Conservation (phyloP, 441 rosid species). For the Brassica hybrid region DNA sequence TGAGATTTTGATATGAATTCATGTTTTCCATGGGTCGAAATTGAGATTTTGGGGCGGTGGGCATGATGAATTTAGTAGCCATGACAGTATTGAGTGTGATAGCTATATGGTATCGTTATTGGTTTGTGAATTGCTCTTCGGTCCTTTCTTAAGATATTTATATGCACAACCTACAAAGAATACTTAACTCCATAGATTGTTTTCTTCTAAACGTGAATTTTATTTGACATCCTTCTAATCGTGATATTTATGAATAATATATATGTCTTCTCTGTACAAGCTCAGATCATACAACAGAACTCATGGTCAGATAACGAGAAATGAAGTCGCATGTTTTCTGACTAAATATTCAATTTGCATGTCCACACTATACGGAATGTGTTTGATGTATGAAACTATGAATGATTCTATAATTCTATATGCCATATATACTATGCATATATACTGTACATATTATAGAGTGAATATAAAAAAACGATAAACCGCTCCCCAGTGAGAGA, state of each 20-base stretch:
- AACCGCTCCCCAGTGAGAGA: too few relatives aligned
- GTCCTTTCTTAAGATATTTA: background rate
- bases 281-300: background rate
- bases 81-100: too few relatives aligned
- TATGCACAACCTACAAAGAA: constrained; percentile 5
- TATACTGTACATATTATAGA: background rate
- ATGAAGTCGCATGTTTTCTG: background rate
- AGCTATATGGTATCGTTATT: too few relatives aligned
- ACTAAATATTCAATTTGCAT: background rate
- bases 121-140: too few relatives aligned
- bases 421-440: background rate
- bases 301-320: background rate
- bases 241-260: background rate
- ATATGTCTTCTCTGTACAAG: background rate
- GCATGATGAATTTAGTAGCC: too few relatives aligned
- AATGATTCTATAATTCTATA: background rate
- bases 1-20: background rate
- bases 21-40: constrained; percentile 14
- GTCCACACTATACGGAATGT: constrained; percentile 12
- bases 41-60: background rate
- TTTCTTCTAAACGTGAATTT: background rate
- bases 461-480: too few relatives aligned
- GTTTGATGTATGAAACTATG: background rate
- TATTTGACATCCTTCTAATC: background rate
- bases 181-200: background rate